These are phyloP conservation scores for Stachybotrys echinatus DNA, from an alignment of 2,329 filamentous ascomycete species.

Conservation along the genomic window DNA sequence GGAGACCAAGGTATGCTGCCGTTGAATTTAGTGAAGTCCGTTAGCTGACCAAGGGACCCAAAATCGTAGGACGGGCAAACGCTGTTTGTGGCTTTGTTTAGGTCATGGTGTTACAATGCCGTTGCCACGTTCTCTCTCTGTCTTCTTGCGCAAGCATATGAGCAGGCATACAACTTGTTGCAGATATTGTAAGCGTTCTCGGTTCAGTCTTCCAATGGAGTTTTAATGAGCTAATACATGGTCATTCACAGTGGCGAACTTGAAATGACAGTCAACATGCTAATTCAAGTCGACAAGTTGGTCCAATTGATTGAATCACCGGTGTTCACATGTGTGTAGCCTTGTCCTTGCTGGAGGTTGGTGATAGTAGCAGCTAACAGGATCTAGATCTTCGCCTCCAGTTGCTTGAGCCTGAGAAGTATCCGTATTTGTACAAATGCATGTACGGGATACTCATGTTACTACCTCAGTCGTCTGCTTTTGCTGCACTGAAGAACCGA, in stretches of 20 bases:
- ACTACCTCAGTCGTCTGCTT: conserved; percentile 94
- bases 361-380: neutral
- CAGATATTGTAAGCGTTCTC: conserved; percentile 73
- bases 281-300: conserved; percentile 98
- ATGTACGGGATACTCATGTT: conserved; percentile 97
- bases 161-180: conserved; percentile 92
- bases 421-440: conserved; percentile 94
- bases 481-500: conserved; percentile 92
- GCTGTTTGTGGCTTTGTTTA: conserved; percentile 90
- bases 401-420: conserved; percentile 89
- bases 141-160: conserved; percentile 91
- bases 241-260: conserved; percentile 68
- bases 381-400: conserved; percentile 80
- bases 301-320: conserved; percentile 95
- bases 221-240: neutral
- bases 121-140: conserved; percentile 97
- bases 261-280: conserved; percentile 97
- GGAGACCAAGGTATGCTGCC: conserved; percentile 66
- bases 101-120: conserved; percentile 97
- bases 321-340: conserved; percentile 85
- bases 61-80: conserved; percentile 74
- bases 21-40: neutral
- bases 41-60: conserved; percentile 2
- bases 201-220: neutral
- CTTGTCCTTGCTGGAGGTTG: neutral